Evolutionary conservation across 1,284 basidiomycete genomes (phyloP).

Genomic region (Heliocybe sulcata): DNA sequence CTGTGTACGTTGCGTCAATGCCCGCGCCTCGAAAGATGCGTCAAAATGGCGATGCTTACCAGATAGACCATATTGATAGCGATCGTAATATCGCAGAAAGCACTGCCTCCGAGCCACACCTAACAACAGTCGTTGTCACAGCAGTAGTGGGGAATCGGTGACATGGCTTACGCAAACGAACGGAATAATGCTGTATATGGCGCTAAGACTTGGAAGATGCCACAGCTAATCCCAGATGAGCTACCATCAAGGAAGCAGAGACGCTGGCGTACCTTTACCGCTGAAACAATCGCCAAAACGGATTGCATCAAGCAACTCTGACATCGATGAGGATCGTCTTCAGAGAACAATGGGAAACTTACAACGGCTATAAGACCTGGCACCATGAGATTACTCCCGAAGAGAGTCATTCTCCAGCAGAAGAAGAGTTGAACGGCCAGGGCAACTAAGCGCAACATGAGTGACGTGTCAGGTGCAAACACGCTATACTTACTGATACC

Average conservation of each 20-base stretch:
- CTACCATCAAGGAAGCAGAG: not conserved
- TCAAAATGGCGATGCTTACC: not conserved
- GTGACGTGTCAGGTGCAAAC: not conserved
- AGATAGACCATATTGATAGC: not conserved
- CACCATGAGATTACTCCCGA: not conserved
- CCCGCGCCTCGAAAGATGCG: not conserved
- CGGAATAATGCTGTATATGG: not conserved
- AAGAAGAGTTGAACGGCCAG: not conserved
- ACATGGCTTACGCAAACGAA: not conserved
- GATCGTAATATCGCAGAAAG: conserved; percentile 1
- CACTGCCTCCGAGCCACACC: not conserved
- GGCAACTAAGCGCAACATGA: not conserved
- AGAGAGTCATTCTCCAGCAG: not conserved
- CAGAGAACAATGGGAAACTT: not conserved
- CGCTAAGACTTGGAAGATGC: not conserved
- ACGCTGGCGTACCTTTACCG: not conserved
- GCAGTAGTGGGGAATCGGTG: not conserved
- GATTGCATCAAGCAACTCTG: not conserved
- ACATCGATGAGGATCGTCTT: not conserved
- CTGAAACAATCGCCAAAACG: not conserved
- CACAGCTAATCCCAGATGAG: not conserved
- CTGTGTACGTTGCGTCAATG: not conserved
- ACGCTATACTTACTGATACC: not conserved
- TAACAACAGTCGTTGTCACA: not conserved
- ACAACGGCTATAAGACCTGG: not conserved